Percentiles rank a stretch among this genome's conserved stretches.
These are phyloP conservation scores for Ophiostoma fasciatum DNA, from an alignment of 2,329 filamentous ascomycete species.

Conservation along the genomic window DNA sequence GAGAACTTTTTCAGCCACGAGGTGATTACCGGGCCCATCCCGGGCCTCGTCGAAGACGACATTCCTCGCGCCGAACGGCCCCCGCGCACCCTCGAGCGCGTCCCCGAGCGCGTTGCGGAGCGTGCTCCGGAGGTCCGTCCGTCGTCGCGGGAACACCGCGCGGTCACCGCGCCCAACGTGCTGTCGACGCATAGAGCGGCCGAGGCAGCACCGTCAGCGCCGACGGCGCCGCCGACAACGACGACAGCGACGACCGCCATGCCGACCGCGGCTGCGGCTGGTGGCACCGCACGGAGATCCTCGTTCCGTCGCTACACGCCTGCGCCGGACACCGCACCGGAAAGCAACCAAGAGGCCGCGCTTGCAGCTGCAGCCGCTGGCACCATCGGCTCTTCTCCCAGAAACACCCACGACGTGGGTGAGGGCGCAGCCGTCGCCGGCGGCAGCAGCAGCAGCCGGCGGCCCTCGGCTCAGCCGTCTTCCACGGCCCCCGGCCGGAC, in stretches of 20 bases:
- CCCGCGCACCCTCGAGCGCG: conserved; percentile 4
- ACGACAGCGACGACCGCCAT: conserved; percentile 16
- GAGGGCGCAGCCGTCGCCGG: no score
- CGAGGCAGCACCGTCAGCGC: background rate
- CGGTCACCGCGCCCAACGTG: no score
- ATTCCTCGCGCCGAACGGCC: conserved; percentile 24
- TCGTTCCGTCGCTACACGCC: conserved; percentile 25
- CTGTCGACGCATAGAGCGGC: no score
- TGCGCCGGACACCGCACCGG: conserved; percentile 14
- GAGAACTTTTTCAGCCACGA: conserved; percentile 68
- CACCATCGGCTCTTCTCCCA: conserved; percentile 8
- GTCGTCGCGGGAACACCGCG: no score
- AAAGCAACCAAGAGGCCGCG: conserved; percentile 22
- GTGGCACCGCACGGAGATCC: conserved; percentile 16
- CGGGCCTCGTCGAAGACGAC: conserved; percentile 69
- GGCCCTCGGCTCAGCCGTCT: conserved; percentile 30
- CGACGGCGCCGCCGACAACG: conserved; percentile 7
- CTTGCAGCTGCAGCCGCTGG: conserved; percentile 23
- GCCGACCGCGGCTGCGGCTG: no score
- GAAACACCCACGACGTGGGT: no score
- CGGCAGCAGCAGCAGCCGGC: no score
- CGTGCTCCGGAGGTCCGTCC: conserved; percentile 13
- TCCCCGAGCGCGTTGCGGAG: conserved; percentile 14
- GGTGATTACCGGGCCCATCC: conserved; percentile 62
- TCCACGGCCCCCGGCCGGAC: conserved; percentile 33